Percentiles rank a stretch among this genome's conserved stretches.
Conservation (phyloP, 805 yeast species). For the Kodamaea lidongshanica region DNA sequence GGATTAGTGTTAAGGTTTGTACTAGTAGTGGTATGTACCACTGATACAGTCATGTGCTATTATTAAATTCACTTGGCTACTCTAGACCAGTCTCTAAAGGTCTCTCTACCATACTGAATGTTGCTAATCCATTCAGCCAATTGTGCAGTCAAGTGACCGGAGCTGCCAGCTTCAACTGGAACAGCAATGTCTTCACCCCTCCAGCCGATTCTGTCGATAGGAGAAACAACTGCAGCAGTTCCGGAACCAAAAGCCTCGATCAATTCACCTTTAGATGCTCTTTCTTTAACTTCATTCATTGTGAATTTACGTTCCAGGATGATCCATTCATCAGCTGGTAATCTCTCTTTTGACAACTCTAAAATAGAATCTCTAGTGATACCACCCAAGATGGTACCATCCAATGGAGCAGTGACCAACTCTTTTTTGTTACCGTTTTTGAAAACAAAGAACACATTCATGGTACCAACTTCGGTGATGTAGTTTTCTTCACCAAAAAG, state of each 20-base stretch:
- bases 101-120: constrained; percentile 83
- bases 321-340: constrained; percentile 73
- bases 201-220: constrained; percentile 84
- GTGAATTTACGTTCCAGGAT: constrained; percentile 78
- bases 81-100: constrained; percentile 51
- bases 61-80: constrained; percentile 21
- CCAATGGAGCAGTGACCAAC: constrained; percentile 91
- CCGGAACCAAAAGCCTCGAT: constrained; percentile 97
- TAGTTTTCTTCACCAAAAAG: constrained; percentile 80
- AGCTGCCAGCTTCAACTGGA: constrained; percentile 75
- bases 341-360: constrained; percentile 66
- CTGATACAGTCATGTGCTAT: background rate
- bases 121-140: constrained; percentile 82
- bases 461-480: constrained; percentile 96
- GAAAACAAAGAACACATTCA: constrained; percentile 91
- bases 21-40: no score
- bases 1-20: no score
- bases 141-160: constrained; percentile 73
- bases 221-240: constrained; percentile 95
- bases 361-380: constrained; percentile 90
- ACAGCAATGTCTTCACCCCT: constrained; percentile 65
- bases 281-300: constrained; percentile 72
- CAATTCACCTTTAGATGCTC: constrained; percentile 72
- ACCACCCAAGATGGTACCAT: constrained; percentile 96
- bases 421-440: constrained; percentile 75